Conservation (phyloP, 2,329 filamentous ascomycete genomes). For the Capronia epimyces region DNA sequence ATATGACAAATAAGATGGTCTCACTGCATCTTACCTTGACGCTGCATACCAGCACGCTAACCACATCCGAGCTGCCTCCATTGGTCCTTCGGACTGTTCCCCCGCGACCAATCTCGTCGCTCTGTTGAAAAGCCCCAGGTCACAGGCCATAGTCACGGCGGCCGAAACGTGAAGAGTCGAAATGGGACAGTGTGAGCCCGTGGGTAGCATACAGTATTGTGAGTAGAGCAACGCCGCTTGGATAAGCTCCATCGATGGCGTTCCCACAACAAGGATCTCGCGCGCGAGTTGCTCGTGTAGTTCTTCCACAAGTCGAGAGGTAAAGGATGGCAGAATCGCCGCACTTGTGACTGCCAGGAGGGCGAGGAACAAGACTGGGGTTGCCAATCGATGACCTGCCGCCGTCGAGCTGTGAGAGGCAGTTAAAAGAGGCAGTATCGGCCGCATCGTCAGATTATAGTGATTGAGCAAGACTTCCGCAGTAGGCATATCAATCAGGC, state of each 20-base stretch:
- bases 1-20: neutral
- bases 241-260: slow-evolving; percentile 7
- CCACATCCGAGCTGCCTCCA: slow-evolving; percentile 5
- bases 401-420: neutral
- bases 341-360: slow-evolving; percentile 11
- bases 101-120: slow-evolving; percentile 30
- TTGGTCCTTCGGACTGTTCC: neutral
- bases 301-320: slow-evolving; percentile 2
- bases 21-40: slow-evolving; percentile 37
- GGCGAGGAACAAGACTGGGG: slow-evolving; percentile 5
- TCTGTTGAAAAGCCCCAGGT: neutral
- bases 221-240: slow-evolving; percentile 12
- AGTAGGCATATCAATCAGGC: slow-evolving; percentile 8
- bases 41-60: slow-evolving; percentile 11
- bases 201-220: slow-evolving; percentile 4
- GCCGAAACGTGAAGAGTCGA: slow-evolving; percentile 6
- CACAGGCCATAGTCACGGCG: slow-evolving; percentile 7
- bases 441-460: slow-evolving; percentile 7
- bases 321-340: slow-evolving; percentile 10
- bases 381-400: neutral
- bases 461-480: slow-evolving; percentile 11
- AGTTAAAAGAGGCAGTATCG: slow-evolving; percentile 4
- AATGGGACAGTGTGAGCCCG: neutral
- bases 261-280: slow-evolving; percentile 3
- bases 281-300: slow-evolving; percentile 7